phyloP scores from a whole-genome alignment of 2,329 filamentous ascomycete genomes.

The Aspergillus costaricaensis region DNA sequence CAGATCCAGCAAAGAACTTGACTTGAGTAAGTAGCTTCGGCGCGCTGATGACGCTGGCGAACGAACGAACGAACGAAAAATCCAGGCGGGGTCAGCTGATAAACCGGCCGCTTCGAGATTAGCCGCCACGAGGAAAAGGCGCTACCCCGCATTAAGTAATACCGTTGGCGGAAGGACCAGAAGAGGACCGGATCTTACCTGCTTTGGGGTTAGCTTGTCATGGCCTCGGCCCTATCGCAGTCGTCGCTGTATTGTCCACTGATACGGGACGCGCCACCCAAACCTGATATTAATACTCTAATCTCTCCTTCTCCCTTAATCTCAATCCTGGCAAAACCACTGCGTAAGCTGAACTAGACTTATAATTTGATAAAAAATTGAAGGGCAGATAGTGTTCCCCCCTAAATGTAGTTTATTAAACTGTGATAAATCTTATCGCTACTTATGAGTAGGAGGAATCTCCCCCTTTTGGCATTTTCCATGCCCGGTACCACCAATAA shows the following conservation, averaged over 20 bases:
- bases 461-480: background rate
- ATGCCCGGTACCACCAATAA: background rate
- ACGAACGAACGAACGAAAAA: slow-evolving; percentile 15
- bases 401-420: no score
- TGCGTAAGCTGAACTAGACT: no score
- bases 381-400: no score
- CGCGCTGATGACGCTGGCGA: background rate
- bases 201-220: background rate
- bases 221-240: background rate
- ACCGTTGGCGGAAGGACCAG: slow-evolving; percentile 10
- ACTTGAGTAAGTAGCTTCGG: background rate
- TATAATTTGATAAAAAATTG: no score
- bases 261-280: background rate
- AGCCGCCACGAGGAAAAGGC: slow-evolving; percentile 15
- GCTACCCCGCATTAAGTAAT: slow-evolving; percentile 27
- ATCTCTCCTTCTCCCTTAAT: background rate
- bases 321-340: no score
- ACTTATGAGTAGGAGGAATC: background rate
- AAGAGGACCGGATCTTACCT: slow-evolving; percentile 14
- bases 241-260: background rate
- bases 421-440: background rate
- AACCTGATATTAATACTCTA: background rate
- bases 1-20: background rate
- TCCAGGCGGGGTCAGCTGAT: slow-evolving; percentile 27
- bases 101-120: slow-evolving; percentile 8